phyloP scores from a whole-genome alignment of 2,329 filamentous ascomycete genomes.

The Elsinoe batatas region DNA sequence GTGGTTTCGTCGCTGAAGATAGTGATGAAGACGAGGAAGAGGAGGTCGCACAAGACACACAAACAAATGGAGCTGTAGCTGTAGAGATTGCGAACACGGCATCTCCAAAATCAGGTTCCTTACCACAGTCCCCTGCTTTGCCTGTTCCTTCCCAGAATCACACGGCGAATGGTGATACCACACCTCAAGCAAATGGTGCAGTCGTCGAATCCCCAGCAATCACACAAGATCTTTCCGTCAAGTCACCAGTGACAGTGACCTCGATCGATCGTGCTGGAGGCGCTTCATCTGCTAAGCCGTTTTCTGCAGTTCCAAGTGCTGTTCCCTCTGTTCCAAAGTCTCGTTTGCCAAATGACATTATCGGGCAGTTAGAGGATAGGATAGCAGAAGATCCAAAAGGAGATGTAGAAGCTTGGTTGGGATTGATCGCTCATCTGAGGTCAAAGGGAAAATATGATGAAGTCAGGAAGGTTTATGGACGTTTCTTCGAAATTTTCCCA shows the following conservation, averaged over 20 bases:
- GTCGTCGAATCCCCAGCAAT: not conserved
- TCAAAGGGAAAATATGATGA: constrained; percentile 74
- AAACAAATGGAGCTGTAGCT: constrained; percentile 15
- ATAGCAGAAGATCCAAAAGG: constrained; percentile 87
- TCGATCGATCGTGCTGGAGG: not conserved
- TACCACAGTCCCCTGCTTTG: constrained; percentile 14
- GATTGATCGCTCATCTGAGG: constrained; percentile 75
- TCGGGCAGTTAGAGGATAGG: constrained; percentile 77
- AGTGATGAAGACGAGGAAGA: constrained; percentile 48
- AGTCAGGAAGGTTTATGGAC: constrained; percentile 67
- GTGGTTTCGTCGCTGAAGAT: constrained; percentile 55
- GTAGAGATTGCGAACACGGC: constrained; percentile 14
- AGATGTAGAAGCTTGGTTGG: constrained; percentile 84
- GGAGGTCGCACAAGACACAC: not conserved
- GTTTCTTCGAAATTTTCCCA: constrained; percentile 81
- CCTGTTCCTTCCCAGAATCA: constrained; percentile 12
- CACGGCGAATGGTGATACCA: constrained; percentile 8
- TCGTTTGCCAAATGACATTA: constrained; percentile 60
- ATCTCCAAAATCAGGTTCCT: constrained; percentile 13
- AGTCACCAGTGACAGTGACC: constrained; percentile 12
- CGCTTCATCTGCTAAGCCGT: constrained; percentile 1
- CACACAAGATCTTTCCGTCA: not conserved
- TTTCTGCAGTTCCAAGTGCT: constrained; percentile 13
- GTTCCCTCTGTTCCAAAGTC: constrained; percentile 32
- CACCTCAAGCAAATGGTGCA: not conserved